A percentile compares a stretch with the other conserved stretches of the same genome.
phyloP scores from a whole-genome alignment of 352 stramenopile species.

The Aphanomyces invadans region DNA sequence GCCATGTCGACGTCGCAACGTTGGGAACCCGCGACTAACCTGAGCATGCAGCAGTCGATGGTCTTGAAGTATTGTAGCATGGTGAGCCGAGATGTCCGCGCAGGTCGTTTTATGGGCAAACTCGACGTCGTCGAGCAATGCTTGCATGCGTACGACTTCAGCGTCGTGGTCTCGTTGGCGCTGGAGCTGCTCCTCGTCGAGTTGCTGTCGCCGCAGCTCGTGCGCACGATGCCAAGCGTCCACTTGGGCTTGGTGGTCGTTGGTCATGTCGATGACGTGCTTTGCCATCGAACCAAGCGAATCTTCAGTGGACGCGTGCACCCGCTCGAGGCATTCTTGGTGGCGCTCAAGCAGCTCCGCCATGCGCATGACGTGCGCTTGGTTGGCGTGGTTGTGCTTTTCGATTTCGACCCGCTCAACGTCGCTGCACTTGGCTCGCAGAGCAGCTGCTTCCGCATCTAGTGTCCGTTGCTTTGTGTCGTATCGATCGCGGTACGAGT shows the following conservation, averaged over 20 bases:
- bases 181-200: not conserved
- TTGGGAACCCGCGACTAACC: no score
- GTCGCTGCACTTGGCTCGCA: not conserved
- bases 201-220: not conserved
- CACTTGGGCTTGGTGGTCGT: not conserved
- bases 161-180: not conserved
- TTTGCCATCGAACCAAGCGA: not conserved
- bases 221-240: not conserved
- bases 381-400: not conserved
- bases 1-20: no score
- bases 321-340: not conserved
- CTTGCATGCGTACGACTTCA: not conserved
- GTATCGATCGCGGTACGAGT: not conserved
- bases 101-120: not conserved
- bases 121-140: not conserved
- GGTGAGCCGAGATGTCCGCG: not conserved
- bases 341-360: not conserved
- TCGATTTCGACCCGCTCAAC: constrained; percentile 4
- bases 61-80: not conserved
- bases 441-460: not conserved
- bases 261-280: not conserved
- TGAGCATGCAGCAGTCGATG: not conserved
- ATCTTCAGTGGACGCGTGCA: not conserved
- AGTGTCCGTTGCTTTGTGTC: not conserved
- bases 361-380: not conserved